phyloP scores from a whole-genome alignment of 1,284 basidiomycete species.

The Coniferiporia sulphurascens region DNA sequence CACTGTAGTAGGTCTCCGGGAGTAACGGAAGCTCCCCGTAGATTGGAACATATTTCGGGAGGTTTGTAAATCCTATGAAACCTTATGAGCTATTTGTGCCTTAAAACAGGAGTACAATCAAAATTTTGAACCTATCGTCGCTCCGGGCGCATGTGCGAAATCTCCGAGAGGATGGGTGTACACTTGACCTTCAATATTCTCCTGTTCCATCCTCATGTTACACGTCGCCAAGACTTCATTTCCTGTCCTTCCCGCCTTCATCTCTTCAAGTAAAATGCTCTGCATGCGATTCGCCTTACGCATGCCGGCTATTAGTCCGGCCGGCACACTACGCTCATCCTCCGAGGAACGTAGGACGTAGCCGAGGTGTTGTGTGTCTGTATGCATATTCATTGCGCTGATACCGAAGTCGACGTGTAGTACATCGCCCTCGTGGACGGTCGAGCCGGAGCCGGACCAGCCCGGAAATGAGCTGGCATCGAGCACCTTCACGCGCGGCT shows the following conservation, averaged over 20 bases:
- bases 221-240: slow-evolving; percentile 41
- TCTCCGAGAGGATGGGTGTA: slow-evolving; percentile 54
- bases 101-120: background rate
- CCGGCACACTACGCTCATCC: slow-evolving; percentile 38
- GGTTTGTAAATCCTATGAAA: slow-evolving; percentile 40
- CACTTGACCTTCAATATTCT: slow-evolving; percentile 44
- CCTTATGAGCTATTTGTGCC: background rate
- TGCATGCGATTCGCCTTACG: slow-evolving; percentile 47
- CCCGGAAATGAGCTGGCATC: slow-evolving; percentile 40
- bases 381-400: slow-evolving; percentile 49
- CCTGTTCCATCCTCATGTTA: slow-evolving; percentile 38
- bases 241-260: slow-evolving; percentile 43
- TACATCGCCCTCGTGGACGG: slow-evolving; percentile 43
- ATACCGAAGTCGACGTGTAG: slow-evolving; percentile 53
- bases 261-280: slow-evolving; percentile 40
- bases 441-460: slow-evolving; percentile 38
- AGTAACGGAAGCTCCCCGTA: slow-evolving; percentile 41
- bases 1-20: slow-evolving; percentile 45
- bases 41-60: slow-evolving; percentile 40
- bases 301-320: slow-evolving; percentile 40
- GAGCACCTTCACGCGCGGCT: slow-evolving; percentile 45
- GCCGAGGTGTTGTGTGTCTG: slow-evolving; percentile 52
- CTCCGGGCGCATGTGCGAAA: slow-evolving; percentile 50
- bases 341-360: slow-evolving; percentile 43
- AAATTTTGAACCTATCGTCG: slow-evolving; percentile 38